Base-by-base conservation (phyloP, 148 eudicot species). In the Cornus kousa region DNA sequence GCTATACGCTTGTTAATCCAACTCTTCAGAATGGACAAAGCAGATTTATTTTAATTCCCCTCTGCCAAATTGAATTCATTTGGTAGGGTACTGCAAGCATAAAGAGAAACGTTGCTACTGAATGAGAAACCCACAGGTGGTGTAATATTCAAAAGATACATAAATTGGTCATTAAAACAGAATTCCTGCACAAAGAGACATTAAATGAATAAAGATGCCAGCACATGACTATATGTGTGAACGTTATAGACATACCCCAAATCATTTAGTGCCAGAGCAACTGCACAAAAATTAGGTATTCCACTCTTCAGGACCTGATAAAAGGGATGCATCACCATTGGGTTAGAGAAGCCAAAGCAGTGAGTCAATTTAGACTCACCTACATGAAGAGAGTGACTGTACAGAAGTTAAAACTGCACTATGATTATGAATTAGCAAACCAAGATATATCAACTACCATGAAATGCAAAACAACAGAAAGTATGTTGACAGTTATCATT, bases 271-370 rank as follows among this genome's bases (percentile, higher is more conserved):
- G 97, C 99, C 81, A 95, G 86, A 83, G 99, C 97, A 82, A 95
- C 98, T 70, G 99, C 99, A 87, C 99, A 95, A 70, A 95, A 95
- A 81, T 93, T 95, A 62, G 99, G 99, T 84, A 95, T 70, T 60
- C 99, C 97, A 75, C 99, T 95, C 83, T 95, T 88, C 91, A 92
- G 84, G 68, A 95, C 99, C 99, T 95, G 91, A 67, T 32, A 76
- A 79, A 70, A 73, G 35, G 28, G 32, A 48, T 74, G 53, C 7
- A 72, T 24, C 74, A 60, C 50, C 13, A 35, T 59, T 72, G 64
- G 31, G 39, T 40, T 20, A 76, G 69, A 78, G n/a, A 74, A 77
- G 14, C 39, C 67, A 72, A 13, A 70, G 3, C 53, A 48, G 12
- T 7, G 9, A 48, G 12, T 48, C 12, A 48, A 7, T 48, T 4